Evolutionary conservation across 2,329 filamentous ascomycete species (phyloP).

Genomic region (Colletotrichum limetticola): DNA sequence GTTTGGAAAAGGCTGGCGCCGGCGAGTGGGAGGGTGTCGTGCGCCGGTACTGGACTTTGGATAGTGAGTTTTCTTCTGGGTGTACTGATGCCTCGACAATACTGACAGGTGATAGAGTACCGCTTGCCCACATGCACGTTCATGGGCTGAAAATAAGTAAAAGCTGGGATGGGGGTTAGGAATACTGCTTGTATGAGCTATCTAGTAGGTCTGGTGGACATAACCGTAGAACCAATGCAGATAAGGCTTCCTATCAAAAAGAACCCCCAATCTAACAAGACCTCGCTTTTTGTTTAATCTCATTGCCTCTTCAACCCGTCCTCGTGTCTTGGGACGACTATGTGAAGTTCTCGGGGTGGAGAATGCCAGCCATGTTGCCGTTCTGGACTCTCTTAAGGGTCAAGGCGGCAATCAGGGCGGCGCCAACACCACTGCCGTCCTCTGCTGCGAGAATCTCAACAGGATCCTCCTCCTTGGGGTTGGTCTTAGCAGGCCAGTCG

Average conservation of each 20-base stretch:
- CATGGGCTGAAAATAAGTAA: slow-evolving; percentile 62
- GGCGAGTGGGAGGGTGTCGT: slow-evolving; percentile 90
- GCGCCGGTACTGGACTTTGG: slow-evolving; percentile 89
- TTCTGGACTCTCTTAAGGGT: slow-evolving; percentile 72
- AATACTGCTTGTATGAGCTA: slow-evolving; percentile 20
- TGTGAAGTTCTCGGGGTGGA: slow-evolving; percentile 72
- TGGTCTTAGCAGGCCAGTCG: slow-evolving; percentile 84
- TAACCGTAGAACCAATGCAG: slow-evolving; percentile 12
- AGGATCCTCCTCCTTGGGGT: slow-evolving; percentile 81
- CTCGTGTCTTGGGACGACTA: slow-evolving; percentile 38
- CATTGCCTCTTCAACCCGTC: slow-evolving; percentile 34
- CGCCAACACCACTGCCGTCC: slow-evolving; percentile 97
- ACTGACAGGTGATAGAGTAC: slow-evolving; percentile 64
- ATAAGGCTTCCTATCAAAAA: slow-evolving; percentile 37
- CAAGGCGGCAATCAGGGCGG: slow-evolving; percentile 87
- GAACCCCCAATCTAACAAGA: slow-evolving; percentile 37
- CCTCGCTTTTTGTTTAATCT: slow-evolving; percentile 19
- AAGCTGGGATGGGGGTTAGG: neutral
- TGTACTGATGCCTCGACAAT: neutral
- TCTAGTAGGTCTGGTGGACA: slow-evolving; percentile 21
- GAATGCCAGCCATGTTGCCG: slow-evolving; percentile 72
- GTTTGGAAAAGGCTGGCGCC: slow-evolving; percentile 72
- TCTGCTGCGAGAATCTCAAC: slow-evolving; percentile 90
- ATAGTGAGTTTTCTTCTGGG: slow-evolving; percentile 60
- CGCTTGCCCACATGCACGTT: slow-evolving; percentile 80